Conservation (phyloP, 2,329 filamentous ascomycete genomes). For the Curvularia lunata region DNA sequence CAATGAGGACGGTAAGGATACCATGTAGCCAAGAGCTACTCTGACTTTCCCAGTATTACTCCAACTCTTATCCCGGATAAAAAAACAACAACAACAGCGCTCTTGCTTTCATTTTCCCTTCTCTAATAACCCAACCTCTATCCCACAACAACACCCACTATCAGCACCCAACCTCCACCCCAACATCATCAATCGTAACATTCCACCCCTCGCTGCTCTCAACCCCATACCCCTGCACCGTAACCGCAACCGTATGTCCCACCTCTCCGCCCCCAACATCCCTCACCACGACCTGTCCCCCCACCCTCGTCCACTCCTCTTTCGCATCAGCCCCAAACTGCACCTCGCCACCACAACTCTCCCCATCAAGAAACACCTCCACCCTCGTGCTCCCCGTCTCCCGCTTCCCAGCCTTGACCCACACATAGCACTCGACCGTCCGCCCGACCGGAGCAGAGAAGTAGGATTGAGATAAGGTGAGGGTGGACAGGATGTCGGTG, state of each 20-base stretch:
- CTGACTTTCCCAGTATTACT: neutral
- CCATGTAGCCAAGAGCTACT: neutral
- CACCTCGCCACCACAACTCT: slow-evolving; percentile 20
- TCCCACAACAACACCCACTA: neutral
- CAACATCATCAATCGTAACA: slow-evolving; percentile 27
- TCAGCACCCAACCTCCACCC: slow-evolving; percentile 20
- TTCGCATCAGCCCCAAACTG: neutral
- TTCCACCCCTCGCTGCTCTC: slow-evolving; percentile 14
- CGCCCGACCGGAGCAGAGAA: slow-evolving; percentile 6
- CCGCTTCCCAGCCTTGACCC: slow-evolving; percentile 13
- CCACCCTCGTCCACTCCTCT: slow-evolving; percentile 21
- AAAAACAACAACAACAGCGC: no score
- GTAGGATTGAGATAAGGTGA: slow-evolving; percentile 24
- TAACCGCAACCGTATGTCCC: slow-evolving; percentile 21
- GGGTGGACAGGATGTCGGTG: slow-evolving; percentile 6
- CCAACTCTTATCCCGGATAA: neutral
- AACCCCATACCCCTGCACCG: slow-evolving; percentile 19
- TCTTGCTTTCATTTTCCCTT: neutral
- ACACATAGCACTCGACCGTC: slow-evolving; percentile 20
- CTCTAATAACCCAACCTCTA: no score
- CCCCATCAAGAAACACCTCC: slow-evolving; percentile 24
- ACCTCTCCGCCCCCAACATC: slow-evolving; percentile 9
- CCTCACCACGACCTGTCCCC: slow-evolving; percentile 9
- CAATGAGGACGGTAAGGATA: neutral
- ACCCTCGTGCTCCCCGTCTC: slow-evolving; percentile 20